Base-by-base conservation (phyloP, 2,329 filamentous ascomycete genomes). In the Coniochaeta sp. region DNA sequence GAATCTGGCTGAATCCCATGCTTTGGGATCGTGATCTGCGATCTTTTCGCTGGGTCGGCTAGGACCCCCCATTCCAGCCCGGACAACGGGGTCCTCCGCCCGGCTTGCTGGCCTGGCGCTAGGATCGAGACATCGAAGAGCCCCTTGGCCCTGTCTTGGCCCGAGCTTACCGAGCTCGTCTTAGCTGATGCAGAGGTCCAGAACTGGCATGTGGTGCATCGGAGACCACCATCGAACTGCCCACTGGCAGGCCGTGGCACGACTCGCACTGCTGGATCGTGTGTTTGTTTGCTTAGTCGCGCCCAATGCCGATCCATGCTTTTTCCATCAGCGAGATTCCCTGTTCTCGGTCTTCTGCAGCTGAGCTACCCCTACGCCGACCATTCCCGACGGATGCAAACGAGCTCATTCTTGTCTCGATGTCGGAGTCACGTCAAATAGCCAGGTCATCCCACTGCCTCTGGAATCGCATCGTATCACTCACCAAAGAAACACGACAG, bases 391-490 rank as follows among this genome's bases (percentile, higher is more conserved):
- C 9, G 3, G 8, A 38, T 7, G 54, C 22, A 56, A 34, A 34
- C 4, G 38, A 36, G 19, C 2, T 55, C 22, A n/a, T n/a, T 14
- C 10, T 52, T n/a, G 22, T 28, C 30, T 19, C 16, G 24, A 24
- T 14, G 52, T n/a, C 54, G 30, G 19, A 5, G 54, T 52, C 47
- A 52, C 30, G 34, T 56, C 54, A 56, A 56, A 56, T 56, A 56
- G 54, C 36, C 28, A 22, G 8, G 34, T 8, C 28, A 56, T 56
- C 54, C 54, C 54, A 56, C 34, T 14, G 4, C 2, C 12, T 26
- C 8, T 47, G 19, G 16, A 19, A 47, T 47, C 5, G 42, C 42
- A 47, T 47, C 22, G 42, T 47, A 47, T 47, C 42, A 47, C 47
- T 52, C 47, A 52, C 26, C 47, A 52, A 30, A 19, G 10, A 14